Percentiles rank a stretch among this genome's conserved stretches.
Evolutionary conservation across 371 early-diverging fungal genomes (phyloP).

Genomic region (Mortierella sp.): DNA sequence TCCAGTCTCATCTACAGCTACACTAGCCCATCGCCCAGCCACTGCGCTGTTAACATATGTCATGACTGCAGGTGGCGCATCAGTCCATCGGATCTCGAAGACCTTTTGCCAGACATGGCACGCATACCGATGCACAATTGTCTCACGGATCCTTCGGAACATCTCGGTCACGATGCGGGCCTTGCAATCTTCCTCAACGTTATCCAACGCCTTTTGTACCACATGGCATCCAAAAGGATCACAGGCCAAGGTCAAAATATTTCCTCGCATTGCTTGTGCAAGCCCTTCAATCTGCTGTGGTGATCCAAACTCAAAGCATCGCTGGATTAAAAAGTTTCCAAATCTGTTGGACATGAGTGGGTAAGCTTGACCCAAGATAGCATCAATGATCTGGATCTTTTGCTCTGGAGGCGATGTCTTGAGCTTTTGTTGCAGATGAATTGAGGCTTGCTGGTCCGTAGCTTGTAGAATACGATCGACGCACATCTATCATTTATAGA

Average conservation of each 20-base stretch:
- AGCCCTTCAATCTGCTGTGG: constrained; percentile 69
- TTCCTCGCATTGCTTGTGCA: constrained; percentile 72
- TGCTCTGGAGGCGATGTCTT: constrained; percentile 69
- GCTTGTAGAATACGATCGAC: constrained; percentile 79
- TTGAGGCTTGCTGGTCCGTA: constrained; percentile 84
- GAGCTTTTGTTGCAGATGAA: constrained; percentile 78
- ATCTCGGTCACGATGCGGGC: constrained; percentile 72
- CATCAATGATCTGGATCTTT: constrained; percentile 69
- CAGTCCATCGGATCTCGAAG: constrained; percentile 76
- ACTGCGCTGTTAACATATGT: constrained; percentile 70
- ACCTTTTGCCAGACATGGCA: constrained; percentile 88
- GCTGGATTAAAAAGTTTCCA: constrained; percentile 84
- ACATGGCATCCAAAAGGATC: constrained; percentile 88
- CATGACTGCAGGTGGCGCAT: constrained; percentile 68
- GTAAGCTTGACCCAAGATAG: constrained; percentile 69
- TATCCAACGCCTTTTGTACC: constrained; percentile 82
- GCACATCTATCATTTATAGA: constrained; percentile 27
- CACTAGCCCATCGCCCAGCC: constrained; percentile 72
- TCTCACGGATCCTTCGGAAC: constrained; percentile 71
- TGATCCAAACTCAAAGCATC: constrained; percentile 76
- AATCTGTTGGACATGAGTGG: constrained; percentile 80
- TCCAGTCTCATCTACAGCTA: constrained; percentile 84
- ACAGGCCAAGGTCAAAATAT: constrained; percentile 73
- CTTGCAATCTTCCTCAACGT: constrained; percentile 71
- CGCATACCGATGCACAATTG: constrained; percentile 82